Evolutionary conservation across 148 eudicot genomes (phyloP), one percentile per base, ranked within the genome.

Genomic region (Vaccinium myrtillus): DNA sequence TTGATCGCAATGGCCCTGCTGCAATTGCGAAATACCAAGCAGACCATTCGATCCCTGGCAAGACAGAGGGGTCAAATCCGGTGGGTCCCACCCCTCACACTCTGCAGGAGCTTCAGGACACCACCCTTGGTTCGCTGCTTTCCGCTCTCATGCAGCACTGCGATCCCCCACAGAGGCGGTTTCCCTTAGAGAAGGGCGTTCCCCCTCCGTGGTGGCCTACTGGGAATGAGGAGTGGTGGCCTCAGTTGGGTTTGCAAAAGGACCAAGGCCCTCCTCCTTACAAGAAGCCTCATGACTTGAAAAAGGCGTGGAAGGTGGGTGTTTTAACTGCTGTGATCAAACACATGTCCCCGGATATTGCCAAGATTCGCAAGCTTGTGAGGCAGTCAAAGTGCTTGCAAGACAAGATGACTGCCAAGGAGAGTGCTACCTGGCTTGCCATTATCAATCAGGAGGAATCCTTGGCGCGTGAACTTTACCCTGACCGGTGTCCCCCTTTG

Each of bases 141-240:
- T 93, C 95, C 0, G 94, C 95, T 25, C 91, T 91, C 15, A 93
- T 93, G 94, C 95, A 93, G 86, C 94, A 93, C 82, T 93, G 95
- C 78, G 92, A 93, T 36, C 95, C 94, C 30, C 95, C 95, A 19
- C 95, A 91, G 86, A 88, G 95, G 86, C 85, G 93, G 81, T 93
- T 92, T 67, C 95, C 95, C 1, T 76, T 93, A 56, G 95, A 93
- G 87, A 93, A 89, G 71, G 94, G 94, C 16, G 90, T 90, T 65
- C 84, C 95, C 0, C 95, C 95, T 1, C 95, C 95, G 25, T 93
- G 95, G 95, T 93, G 95, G 95, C 95, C 95, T 23, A 86, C 87
- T 1, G 95, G 95, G 63, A 85, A 83, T 0, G 95, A 93, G 82
- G 94, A 90, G 7, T 93, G 95, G 95, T 93, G 95, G 95, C 87